Conservation (phyloP, 768 basidiomycete genomes). For the Lactifluus hygrophoroides region DNA sequence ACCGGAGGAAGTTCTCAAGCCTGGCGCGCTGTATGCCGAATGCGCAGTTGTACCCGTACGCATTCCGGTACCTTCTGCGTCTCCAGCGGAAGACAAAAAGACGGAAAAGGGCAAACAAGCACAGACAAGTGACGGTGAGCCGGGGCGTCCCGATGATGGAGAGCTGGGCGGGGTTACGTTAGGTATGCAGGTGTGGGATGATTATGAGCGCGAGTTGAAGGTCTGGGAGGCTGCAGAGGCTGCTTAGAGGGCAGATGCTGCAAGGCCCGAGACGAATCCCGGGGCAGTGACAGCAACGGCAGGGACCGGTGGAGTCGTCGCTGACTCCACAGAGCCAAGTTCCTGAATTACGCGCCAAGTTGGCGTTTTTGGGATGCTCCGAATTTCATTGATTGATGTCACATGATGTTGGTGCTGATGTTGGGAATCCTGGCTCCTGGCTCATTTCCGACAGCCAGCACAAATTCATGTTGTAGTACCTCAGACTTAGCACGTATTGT, state of each 20-base stretch:
- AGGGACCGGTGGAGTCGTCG: background rate
- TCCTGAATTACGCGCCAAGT: too few relatives aligned
- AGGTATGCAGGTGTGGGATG: slow-evolving; percentile 70
- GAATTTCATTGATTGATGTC: too few relatives aligned
- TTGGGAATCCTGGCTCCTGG: too few relatives aligned
- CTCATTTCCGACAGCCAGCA: too few relatives aligned
- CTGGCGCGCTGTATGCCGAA: slow-evolving; percentile 70
- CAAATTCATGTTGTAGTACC: too few relatives aligned
- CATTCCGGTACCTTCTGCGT: slow-evolving; percentile 21
- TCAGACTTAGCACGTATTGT: too few relatives aligned
- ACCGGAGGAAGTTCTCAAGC: slow-evolving; percentile 58
- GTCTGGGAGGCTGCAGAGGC: slow-evolving; percentile 41
- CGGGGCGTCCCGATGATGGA: slow-evolving; percentile 45
- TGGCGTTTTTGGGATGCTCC: too few relatives aligned
- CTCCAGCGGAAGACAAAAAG: slow-evolving; percentile 19
- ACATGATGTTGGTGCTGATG: too few relatives aligned
- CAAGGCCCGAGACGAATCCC: background rate
- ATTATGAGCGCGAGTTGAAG: slow-evolving; percentile 58
- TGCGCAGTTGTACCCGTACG: slow-evolving; percentile 48
- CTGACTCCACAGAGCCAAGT: background rate
- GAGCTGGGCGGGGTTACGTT: slow-evolving; percentile 64
- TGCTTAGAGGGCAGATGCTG: background rate
- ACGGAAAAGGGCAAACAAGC: slow-evolving; percentile 23
- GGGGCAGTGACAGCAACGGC: background rate
- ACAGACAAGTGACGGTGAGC: slow-evolving; percentile 26